phyloP scores from a whole-genome alignment of 2,329 filamentous ascomycete species.

The Coniochaeta ligniaria region DNA sequence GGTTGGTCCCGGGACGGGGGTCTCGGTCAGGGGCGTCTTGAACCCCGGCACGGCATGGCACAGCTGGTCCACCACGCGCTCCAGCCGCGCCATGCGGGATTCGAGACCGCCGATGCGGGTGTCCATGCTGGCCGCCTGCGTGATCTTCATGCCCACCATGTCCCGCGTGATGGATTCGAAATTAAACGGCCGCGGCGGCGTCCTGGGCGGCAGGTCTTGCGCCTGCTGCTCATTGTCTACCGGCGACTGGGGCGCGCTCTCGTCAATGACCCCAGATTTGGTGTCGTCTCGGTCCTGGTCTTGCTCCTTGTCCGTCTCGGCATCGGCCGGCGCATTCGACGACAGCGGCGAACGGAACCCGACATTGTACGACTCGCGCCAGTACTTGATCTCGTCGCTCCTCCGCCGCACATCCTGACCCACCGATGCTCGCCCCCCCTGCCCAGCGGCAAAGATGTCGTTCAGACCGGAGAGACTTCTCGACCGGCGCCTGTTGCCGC shows the following conservation, averaged over 20 bases:
- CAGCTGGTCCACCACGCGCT: conserved; percentile 43
- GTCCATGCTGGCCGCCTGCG: conserved; percentile 46
- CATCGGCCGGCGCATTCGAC: conserved; percentile 21
- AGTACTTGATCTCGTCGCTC: conserved; percentile 58
- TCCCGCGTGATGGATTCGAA: conserved; percentile 44
- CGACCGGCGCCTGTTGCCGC: conserved; percentile 45
- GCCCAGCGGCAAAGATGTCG: conserved; percentile 22
- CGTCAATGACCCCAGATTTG: conserved; percentile 16
- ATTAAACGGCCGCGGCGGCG: conserved; percentile 44
- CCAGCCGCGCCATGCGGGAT: conserved; percentile 42
- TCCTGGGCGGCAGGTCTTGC: conserved; percentile 17
- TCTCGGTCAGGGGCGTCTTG: conserved; percentile 19
- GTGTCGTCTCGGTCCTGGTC: conserved; percentile 9
- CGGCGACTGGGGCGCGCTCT: conserved; percentile 24
- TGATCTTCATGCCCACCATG: conserved; percentile 50
- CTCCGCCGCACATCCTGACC: conserved; percentile 35
- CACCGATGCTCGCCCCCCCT: conserved; percentile 6
- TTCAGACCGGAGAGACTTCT: conserved; percentile 51
- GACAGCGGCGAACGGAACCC: conserved; percentile 44
- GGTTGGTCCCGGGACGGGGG: conserved; percentile 16
- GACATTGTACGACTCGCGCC: conserved; percentile 53
- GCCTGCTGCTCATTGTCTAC: conserved; percentile 14
- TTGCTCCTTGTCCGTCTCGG: conserved; percentile 1
- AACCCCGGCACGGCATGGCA: conserved; percentile 37
- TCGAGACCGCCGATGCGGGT: conserved; percentile 45